Percentiles rank a stretch among this genome's conserved stretches.
phyloP scores from a whole-genome alignment of 2,329 filamentous ascomycete genomes.

The Aspergillus novofumigatus region DNA sequence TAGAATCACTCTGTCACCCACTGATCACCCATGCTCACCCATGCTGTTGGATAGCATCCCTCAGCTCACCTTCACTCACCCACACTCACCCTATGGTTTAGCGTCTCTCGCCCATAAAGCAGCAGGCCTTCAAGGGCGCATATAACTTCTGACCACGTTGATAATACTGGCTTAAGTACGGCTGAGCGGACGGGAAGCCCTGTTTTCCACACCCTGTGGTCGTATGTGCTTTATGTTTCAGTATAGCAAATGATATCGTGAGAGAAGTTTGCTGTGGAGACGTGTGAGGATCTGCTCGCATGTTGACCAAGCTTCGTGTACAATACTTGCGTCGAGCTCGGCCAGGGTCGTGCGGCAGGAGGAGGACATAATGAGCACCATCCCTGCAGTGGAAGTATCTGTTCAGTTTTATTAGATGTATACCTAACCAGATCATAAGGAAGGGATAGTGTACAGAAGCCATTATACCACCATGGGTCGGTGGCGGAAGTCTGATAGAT shows the following conservation, averaged over 20 bases:
- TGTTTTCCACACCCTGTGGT: too few species aligned
- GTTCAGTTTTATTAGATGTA: not conserved
- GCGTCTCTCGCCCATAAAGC: too few species aligned
- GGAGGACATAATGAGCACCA: conserved; percentile 30
- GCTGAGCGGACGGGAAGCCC: too few species aligned
- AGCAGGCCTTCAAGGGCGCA: too few species aligned
- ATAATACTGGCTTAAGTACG: too few species aligned
- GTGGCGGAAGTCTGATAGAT: conserved; percentile 24
- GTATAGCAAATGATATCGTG: too few species aligned
- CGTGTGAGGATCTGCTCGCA: conserved; percentile 21
- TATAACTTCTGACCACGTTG: too few species aligned
- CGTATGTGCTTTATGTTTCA: too few species aligned
- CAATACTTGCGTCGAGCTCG: conserved; percentile 12
- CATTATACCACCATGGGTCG: conserved; percentile 39
- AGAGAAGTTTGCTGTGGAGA: too few species aligned
- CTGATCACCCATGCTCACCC: not conserved
- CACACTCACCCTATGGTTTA: not conserved
- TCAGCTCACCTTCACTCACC: not conserved
- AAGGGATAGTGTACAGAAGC: conserved; percentile 29
- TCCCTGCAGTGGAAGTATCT: conserved; percentile 30
- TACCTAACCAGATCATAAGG: not conserved
- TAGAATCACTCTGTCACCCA: not conserved
- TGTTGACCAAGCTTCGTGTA: conserved; percentile 25
- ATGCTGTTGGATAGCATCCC: not conserved
- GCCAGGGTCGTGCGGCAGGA: conserved; percentile 18